These are phyloP conservation scores for Bondarzewia mesenterica DNA, from an alignment of 1,284 basidiomycete species.

Conservation along the genomic window DNA sequence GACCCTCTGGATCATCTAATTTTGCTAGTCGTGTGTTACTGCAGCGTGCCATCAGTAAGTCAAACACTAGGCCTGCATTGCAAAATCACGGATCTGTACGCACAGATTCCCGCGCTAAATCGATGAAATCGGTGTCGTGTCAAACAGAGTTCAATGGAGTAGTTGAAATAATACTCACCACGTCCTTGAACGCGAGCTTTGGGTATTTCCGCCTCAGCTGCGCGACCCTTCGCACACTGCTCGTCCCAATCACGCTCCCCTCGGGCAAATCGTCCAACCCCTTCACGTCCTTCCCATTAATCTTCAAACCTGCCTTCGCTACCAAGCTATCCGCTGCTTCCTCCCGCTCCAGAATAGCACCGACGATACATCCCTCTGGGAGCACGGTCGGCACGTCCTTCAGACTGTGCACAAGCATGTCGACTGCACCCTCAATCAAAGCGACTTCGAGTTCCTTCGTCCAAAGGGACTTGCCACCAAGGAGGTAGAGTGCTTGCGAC, in stretches of 20 bases:
- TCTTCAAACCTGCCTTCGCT: slow-evolving; percentile 71
- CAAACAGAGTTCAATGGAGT: slow-evolving; percentile 6
- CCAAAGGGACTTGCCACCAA: slow-evolving; percentile 90
- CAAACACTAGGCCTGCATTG: slow-evolving; percentile 1
- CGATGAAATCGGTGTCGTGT: slow-evolving; percentile 1
- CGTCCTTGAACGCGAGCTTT: slow-evolving; percentile 78
- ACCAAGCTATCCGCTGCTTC: slow-evolving; percentile 89
- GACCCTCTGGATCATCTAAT: slow-evolving; percentile 80
- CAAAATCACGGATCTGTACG: slow-evolving; percentile 21
- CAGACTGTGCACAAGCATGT: slow-evolving; percentile 89
- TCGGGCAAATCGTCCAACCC: slow-evolving; percentile 79
- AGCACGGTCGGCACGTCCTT: slow-evolving; percentile 93
- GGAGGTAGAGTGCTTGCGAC: slow-evolving; percentile 67
- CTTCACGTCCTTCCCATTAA: slow-evolving; percentile 67
- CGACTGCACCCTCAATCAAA: slow-evolving; percentile 65
- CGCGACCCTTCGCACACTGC: slow-evolving; percentile 88
- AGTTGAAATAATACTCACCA: slow-evolving; percentile 60
- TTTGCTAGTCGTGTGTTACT: slow-evolving; percentile 89
- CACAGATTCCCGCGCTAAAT: slow-evolving; percentile 74
- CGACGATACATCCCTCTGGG: slow-evolving; percentile 81
- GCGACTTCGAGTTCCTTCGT: slow-evolving; percentile 92
- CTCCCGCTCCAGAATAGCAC: slow-evolving; percentile 81
- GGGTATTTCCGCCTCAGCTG: slow-evolving; percentile 83
- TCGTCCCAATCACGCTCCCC: slow-evolving; percentile 90
- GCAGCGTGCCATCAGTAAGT: neutral